phyloP scores from a whole-genome alignment of 2,329 filamentous ascomycete genomes.

The Diplocarpon mali region DNA sequence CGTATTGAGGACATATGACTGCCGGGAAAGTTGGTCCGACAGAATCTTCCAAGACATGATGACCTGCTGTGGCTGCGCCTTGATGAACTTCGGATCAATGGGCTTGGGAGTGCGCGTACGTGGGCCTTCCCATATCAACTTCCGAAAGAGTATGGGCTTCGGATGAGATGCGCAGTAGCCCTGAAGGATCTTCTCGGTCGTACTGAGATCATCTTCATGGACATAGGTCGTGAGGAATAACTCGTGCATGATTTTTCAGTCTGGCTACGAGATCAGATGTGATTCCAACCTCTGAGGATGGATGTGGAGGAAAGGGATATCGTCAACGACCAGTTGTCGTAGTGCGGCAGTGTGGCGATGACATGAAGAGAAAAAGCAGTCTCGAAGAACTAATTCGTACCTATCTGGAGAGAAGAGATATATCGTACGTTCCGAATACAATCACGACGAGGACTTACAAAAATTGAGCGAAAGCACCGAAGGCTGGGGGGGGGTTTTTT shows the following conservation, averaged over 20 bases:
- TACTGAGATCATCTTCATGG: slow-evolving; percentile 37
- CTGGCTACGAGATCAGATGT: not conserved
- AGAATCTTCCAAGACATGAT: slow-evolving; percentile 38
- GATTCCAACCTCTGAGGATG: not conserved
- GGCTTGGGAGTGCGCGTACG: slow-evolving; percentile 27
- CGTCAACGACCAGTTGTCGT: too few relatives aligned
- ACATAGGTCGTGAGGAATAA: slow-evolving; percentile 46
- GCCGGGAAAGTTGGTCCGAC: slow-evolving; percentile 41
- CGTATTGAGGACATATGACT: slow-evolving; percentile 46
- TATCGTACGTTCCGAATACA: too few relatives aligned
- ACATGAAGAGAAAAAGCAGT: too few relatives aligned
- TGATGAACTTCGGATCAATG: slow-evolving; percentile 15
- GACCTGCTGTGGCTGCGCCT: slow-evolving; percentile 14
- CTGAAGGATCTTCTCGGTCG: slow-evolving; percentile 41
- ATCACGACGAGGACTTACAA: too few relatives aligned
- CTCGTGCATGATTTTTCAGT: slow-evolving; percentile 39
- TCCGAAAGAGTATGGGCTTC: slow-evolving; percentile 37
- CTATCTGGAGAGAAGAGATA: too few relatives aligned
- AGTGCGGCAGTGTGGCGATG: too few relatives aligned
- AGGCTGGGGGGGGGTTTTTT: too few relatives aligned
- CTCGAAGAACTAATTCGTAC: too few relatives aligned
- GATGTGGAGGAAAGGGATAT: not conserved
- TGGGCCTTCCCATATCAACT: slow-evolving; percentile 41
- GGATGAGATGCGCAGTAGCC: slow-evolving; percentile 47
- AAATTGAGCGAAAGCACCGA: too few relatives aligned